A percentile compares a stretch with the other conserved stretches of the same genome.
phyloP scores from a whole-genome alignment of 2,329 filamentous ascomycete species.

The Orbilia ellipsospora region DNA sequence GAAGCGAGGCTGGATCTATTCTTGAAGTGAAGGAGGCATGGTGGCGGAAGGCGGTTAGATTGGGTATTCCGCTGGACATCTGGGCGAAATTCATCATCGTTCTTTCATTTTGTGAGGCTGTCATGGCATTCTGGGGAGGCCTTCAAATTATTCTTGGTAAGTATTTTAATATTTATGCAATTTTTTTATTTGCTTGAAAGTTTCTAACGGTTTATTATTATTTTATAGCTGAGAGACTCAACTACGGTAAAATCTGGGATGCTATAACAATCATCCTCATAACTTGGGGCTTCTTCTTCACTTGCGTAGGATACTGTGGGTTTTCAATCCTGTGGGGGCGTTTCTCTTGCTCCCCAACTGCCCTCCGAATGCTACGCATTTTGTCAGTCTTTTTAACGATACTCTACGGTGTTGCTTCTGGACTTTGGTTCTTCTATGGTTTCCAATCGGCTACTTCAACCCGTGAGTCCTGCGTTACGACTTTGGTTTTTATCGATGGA shows the following conservation, averaged over 20 bases:
- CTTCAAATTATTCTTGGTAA: constrained; percentile 52
- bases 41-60: constrained; percentile 37
- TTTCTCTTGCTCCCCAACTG: constrained; percentile 35
- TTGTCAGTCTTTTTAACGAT: constrained; percentile 39
- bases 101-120: constrained; percentile 47
- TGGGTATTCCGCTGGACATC: constrained; percentile 37
- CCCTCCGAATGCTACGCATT: constrained; percentile 34
- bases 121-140: constrained; percentile 52
- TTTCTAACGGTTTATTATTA: background rate
- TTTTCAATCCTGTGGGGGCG: constrained; percentile 49
- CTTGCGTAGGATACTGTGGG: constrained; percentile 29
- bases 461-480: constrained; percentile 41
- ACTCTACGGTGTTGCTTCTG: constrained; percentile 37
- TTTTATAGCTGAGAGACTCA: constrained; percentile 45
- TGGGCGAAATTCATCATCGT: constrained; percentile 49
- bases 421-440: constrained; percentile 50
- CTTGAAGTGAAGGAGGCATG: constrained; percentile 24
- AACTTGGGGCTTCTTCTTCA: constrained; percentile 36
- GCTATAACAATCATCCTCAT: constrained; percentile 35
- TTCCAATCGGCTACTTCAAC: constrained; percentile 49
- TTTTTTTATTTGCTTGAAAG: background rate
- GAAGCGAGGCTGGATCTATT: constrained; percentile 31
- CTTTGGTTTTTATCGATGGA: constrained; percentile 43
- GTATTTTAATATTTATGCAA: constrained; percentile 4
- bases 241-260: constrained; percentile 43